Evolutionary conservation across 129 eudicot genomes (phyloP), one percentile per base, ranked within the genome.

Genomic region (Deinandra increscens): DNA sequence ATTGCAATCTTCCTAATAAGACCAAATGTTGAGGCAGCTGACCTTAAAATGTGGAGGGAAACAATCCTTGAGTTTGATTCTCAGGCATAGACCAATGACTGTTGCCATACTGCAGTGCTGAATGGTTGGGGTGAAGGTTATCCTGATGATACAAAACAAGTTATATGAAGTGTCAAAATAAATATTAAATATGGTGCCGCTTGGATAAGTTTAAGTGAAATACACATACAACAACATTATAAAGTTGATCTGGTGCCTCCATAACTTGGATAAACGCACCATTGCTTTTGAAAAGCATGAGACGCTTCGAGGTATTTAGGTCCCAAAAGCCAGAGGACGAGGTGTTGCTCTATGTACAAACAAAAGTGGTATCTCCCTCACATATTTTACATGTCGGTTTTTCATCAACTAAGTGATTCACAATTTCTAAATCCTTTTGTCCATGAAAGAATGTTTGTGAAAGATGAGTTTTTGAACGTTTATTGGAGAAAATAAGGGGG

Each of bases 101-200:
- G 85, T 85, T 43, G 97, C 97, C 97, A 91, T 91, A 72, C 87
- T 91, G 82, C 97, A 91, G 71, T 91, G 97, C 79, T 88, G 96
- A 70, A 91, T 88, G 9, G 97, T 88, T 49, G 97, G 96, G 11
- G 94, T 91, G 87, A 91, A 91, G 59, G 83, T 88, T 64, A 91
- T 85, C 88, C 97, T 91, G 51, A 60, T 91, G 51, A 60, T 36
- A 14, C 13, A 63, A 36, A 63, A 50, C 55, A 62, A 70, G 43
- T n/a, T n/a, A n/a, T n/a, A n/a, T 18, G 19, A 64, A 51, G 9
- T 64, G 5, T 68, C 17, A 29, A n/a, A 39, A 73, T 54, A 9
- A 42, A 56, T 20, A 36, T 39, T 26, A 66, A 19, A 74, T 34
- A 74, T 34, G 56, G 50, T n/a, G 45, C n/a, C 60, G 38, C n/a